Evolutionary conservation across 805 yeast genomes (phyloP), one percentile per base, ranked within the genome.

Genomic region (Myxozyma geophila): DNA sequence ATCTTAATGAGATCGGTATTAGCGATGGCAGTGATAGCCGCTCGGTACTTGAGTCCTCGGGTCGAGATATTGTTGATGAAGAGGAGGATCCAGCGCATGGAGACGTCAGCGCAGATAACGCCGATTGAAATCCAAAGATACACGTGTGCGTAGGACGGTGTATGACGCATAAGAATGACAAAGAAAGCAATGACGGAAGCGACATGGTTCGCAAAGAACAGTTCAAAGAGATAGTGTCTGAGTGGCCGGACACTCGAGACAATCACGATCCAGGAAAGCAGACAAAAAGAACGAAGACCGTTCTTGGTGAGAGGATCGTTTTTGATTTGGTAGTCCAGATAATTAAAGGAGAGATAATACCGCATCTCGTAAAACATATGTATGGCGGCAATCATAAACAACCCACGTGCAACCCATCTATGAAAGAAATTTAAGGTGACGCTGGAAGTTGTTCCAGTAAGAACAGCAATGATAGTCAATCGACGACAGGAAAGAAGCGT

Each of bases 211-310:
- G 64, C 59, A 49, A 70, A 67, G 51, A 72, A 72, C 17, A 72
- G 59, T 54, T 71, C 72, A 58, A 66, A 72, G 21, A 59, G 23
- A 54, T 54, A 59, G 37, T 55, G 50, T 13, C 74, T 64, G 19
- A 71, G 35, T 1, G 73, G 65, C 61, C 79, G 76, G 55, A 78
- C 75, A 53, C 70, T 59, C 4, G 73, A 59, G n/a, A 60, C 33
- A 6, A 72, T 36, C 33, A 71, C 67, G 36, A 71, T 69, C 71
- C 69, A 69, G 15, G 66, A 64, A 7, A 72, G 53, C 8, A 72
- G 46, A 35, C 62, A 56, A 60, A 67, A 72, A 12, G 75, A 64
- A 2, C 67, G 71, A 9, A 73, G 39, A 2, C 74, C 74, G 33
- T 59, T 41, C 21, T 63, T 50, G 36, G 66, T 63, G 15, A 70